phyloP scores from a whole-genome alignment of 176 grass and related monocot genomes.

The Ensete ventricosum region DNA sequence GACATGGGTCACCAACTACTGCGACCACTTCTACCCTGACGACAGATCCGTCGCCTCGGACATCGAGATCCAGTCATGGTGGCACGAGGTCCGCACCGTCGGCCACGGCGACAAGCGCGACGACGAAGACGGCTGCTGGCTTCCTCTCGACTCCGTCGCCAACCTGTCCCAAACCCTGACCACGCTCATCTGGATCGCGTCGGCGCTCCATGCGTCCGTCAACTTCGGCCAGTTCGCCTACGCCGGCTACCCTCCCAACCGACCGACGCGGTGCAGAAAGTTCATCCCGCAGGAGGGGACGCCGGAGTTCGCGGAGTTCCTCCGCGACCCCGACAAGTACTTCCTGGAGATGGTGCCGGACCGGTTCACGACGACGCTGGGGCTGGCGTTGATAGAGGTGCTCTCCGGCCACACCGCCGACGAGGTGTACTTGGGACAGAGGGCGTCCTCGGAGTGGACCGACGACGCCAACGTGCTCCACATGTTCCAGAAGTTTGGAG shows the following conservation, averaged over 20 bases:
- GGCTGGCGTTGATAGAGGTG: conserved; percentile 80
- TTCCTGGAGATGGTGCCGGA: conserved; percentile 61
- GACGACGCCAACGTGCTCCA: conserved; percentile 57
- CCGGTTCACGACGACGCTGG: conserved; percentile 73
- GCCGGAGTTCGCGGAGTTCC: conserved; percentile 50
- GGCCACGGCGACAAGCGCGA: conserved; percentile 69
- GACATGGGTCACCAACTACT: conserved; percentile 67
- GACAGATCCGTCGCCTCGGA: conserved; percentile 37
- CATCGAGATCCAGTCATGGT: conserved; percentile 66
- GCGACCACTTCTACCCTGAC: conserved; percentile 46
- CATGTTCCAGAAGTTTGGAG: conserved; percentile 49
- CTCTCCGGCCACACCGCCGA: conserved; percentile 77
- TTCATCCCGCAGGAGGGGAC: conserved; percentile 55
- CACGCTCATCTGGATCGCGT: conserved; percentile 87
- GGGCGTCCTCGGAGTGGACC: conserved; percentile 50
- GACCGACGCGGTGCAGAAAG: conserved; percentile 66
- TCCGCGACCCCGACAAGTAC: conserved; percentile 48
- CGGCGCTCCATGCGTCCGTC: conserved; percentile 79
- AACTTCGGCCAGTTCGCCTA: conserved; percentile 95
- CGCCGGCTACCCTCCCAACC: conserved; percentile 79
- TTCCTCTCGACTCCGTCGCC: conserved; percentile 31
- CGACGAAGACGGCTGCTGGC: conserved; percentile 58
- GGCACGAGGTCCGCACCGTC: conserved; percentile 51
- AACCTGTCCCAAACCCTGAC: conserved; percentile 43
- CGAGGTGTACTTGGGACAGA: conserved; percentile 87